Base-by-base conservation (phyloP, 306 rosid species). In the Ormosia semicastrata region DNA sequence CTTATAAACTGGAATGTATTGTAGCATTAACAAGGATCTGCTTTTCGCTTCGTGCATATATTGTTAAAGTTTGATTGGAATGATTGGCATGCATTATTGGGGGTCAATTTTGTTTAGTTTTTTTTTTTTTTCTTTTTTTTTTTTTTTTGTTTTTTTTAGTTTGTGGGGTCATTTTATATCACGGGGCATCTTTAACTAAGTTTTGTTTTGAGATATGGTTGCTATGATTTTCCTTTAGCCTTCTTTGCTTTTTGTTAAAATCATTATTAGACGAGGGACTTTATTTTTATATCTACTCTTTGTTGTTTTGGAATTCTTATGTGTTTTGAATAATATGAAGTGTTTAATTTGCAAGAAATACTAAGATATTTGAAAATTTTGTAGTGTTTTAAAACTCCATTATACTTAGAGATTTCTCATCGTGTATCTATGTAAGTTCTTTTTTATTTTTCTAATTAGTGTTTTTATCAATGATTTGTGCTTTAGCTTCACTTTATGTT, bases 161-260 rank as follows among this genome's bases (percentile, higher is more conserved):
- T n/a, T n/a, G n/a, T n/a, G n/a, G n/a, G n/a, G n/a, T n/a, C n/a
- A n/a, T n/a, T n/a, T n/a, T n/a, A n/a, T n/a, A n/a, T n/a, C n/a
- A n/a, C n/a, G n/a, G n/a, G n/a, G n/a, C n/a, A n/a, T n/a, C n/a
- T n/a, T n/a, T n/a, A n/a, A n/a, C n/a, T n/a, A n/a, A n/a, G n/a
- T n/a, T n/a, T n/a, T n/a, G n/a, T n/a, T n/a, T n/a, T n/a, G n/a
- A n/a, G n/a, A n/a, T n/a, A n/a, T 74, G 9, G n/a, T 24, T 10
- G 54, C 14, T 41, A 24, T 39, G 1, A 14, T 57, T 74, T 49
- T 53, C 64, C n/a, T 50, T 13, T n/a, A 8, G 71, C 43, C 3
- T 84, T 58, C 44, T 76, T 75, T 60, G 39, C 49, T 79, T 83
- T 18, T 13, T 56, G 66, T 72, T 57, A n/a, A 50, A 76, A 62